A percentile compares a stretch with the other conserved stretches of the same genome.
Conservation (phyloP, 768 basidiomycete species). For the Phlebiopsis flavidoalba region DNA sequence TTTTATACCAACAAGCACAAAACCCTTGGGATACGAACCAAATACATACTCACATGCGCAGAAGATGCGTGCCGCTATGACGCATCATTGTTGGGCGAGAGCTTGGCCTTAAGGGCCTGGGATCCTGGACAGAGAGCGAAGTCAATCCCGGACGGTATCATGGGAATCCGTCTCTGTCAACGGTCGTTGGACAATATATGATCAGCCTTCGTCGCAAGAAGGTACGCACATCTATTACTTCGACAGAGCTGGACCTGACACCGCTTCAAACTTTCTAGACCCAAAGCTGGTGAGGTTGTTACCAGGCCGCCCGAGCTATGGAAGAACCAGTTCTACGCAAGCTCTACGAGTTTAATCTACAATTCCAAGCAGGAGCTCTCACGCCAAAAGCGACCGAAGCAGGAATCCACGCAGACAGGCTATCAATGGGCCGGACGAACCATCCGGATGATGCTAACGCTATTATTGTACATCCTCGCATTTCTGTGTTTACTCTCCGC, state of each 20-base stretch:
- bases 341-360: slow-evolving; percentile 14
- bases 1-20: slow-evolving; percentile 10
- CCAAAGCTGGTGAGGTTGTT: slow-evolving; percentile 14
- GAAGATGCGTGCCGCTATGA: slow-evolving; percentile 22
- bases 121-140: slow-evolving; percentile 13
- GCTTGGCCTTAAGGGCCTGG: slow-evolving; percentile 8
- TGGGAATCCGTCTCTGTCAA: slow-evolving; percentile 22
- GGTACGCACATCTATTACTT: slow-evolving; percentile 5
- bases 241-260: no score
- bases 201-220: slow-evolving; percentile 19
- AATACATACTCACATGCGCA: slow-evolving; percentile 7
- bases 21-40: background rate
- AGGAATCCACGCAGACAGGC: background rate
- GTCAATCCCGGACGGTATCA: background rate
- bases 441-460: slow-evolving; percentile 18
- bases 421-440: slow-evolving; percentile 16
- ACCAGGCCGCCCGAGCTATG: slow-evolving; percentile 22
- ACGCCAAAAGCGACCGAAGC: background rate
- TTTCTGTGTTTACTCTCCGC: slow-evolving; percentile 20
- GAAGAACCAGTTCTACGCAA: slow-evolving; percentile 14
- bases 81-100: slow-evolving; percentile 17
- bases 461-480: slow-evolving; percentile 13
- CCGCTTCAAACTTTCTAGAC: slow-evolving; percentile 12
- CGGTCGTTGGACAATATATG: slow-evolving; percentile 19
- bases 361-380: background rate